Conservation (phyloP, 768 basidiomycete genomes). For the Suillus plorans region DNA sequence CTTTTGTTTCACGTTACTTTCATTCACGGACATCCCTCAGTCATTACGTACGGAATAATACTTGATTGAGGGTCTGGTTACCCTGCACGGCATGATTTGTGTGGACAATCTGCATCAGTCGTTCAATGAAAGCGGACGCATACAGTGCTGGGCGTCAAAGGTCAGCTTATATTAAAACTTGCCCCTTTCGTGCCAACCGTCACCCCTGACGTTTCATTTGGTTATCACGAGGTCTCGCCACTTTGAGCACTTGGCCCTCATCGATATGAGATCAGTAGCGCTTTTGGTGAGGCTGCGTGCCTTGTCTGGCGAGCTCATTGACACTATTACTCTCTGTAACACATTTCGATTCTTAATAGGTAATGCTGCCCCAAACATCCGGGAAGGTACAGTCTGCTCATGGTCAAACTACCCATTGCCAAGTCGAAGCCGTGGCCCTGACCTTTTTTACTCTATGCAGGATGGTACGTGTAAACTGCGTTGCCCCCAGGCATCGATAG, state of each 20-base stretch:
- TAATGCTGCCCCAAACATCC: background rate
- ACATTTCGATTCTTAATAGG: background rate
- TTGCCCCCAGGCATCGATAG: background rate
- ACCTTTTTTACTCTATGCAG: background rate
- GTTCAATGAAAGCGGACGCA: background rate
- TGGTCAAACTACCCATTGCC: background rate
- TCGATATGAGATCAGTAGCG: slow-evolving; percentile 3
- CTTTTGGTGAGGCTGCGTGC: background rate
- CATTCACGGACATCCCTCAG: slow-evolving; percentile 30
- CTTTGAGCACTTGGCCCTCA: background rate
- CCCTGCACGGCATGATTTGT: slow-evolving; percentile 1
- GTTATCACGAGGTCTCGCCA: background rate
- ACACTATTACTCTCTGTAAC: background rate
- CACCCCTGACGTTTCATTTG: background rate
- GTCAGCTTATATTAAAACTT: background rate
- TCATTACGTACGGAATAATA: background rate
- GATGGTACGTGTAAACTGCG: background rate
- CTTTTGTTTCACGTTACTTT: slow-evolving; percentile 30
- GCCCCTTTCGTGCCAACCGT: background rate
- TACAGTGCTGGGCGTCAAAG: background rate
- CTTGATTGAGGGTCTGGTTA: slow-evolving; percentile 4
- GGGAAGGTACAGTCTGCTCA: background rate
- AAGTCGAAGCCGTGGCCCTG: background rate
- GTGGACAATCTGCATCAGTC: background rate
- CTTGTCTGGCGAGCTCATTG: background rate